Conservation (phyloP, 192 early-diverging fungal species). For the Entomortierella lignicola region DNA sequence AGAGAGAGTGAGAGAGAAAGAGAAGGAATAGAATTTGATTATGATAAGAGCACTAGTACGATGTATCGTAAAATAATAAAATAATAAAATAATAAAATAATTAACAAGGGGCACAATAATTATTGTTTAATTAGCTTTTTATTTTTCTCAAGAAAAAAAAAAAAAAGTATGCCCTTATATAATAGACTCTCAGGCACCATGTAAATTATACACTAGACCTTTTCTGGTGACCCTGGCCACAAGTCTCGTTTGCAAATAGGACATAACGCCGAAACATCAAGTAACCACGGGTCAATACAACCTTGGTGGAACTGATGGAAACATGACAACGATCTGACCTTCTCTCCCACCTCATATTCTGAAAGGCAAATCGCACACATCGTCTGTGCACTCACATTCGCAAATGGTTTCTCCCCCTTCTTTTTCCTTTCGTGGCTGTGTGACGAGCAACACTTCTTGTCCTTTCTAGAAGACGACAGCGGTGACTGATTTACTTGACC, state of each 20-base stretch:
- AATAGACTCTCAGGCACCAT: too few relatives aligned
- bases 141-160: too few relatives aligned
- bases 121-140: too few relatives aligned
- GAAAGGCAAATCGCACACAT: conserved; percentile 64
- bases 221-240: conserved; percentile 15
- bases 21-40: neutral
- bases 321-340: conserved; percentile 61
- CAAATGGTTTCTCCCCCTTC: conserved; percentile 28
- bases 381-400: conserved; percentile 50
- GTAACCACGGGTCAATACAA: conserved; percentile 66
- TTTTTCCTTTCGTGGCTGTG: conserved; percentile 1
- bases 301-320: conserved; percentile 64
- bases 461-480: neutral
- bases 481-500: conserved; percentile 2
- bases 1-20: neutral
- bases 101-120: too few relatives aligned
- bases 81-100: neutral
- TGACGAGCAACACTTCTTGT: neutral
- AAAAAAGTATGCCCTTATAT: neutral
- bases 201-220: too few relatives aligned
- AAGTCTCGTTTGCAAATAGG: conserved; percentile 66
- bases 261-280: conserved; percentile 62
- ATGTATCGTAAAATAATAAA: neutral
- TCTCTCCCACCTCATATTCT: conserved; percentile 61
- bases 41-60: too few relatives aligned